Conservation (phyloP, 345 rosid species). For the Moringa oleifera region DNA sequence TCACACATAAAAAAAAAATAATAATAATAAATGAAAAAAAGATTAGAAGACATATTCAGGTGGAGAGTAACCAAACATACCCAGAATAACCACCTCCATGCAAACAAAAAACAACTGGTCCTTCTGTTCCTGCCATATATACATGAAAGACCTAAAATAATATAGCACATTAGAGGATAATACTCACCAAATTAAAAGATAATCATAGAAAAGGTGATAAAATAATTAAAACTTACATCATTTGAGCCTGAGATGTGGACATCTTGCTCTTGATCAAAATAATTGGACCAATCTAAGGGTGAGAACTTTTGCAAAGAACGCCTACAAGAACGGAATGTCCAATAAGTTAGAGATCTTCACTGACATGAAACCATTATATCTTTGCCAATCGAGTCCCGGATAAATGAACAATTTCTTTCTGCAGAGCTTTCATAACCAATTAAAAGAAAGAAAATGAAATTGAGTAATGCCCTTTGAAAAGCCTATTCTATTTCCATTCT, state of each 20-base stretch:
- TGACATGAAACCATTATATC: not conserved
- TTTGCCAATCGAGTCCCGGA: not conserved
- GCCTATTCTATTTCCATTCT: too few relatives aligned
- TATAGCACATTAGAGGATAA: conserved; percentile 16
- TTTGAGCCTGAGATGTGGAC: conserved; percentile 52
- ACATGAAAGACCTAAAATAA: conserved; percentile 82
- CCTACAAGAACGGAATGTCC: conserved; percentile 26
- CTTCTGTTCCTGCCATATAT: conserved; percentile 80
- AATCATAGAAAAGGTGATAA: not conserved
- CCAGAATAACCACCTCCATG: conserved; percentile 97
- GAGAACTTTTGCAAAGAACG: conserved; percentile 46
- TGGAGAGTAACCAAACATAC: conserved; percentile 30
- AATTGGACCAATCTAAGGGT: conserved; percentile 63
- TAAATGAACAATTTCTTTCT: not conserved
- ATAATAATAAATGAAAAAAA: not conserved
- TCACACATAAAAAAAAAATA: too few relatives aligned
- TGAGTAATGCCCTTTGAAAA: too few relatives aligned
- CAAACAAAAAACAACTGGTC: conserved; percentile 86
- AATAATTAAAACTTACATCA: conserved; percentile 45
- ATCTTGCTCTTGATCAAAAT: conserved; percentile 78
- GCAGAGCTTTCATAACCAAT: not conserved
- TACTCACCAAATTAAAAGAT: not conserved
- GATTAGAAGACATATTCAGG: not conserved
- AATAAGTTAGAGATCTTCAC: not conserved
- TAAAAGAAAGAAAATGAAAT: too few relatives aligned